Percentiles rank a stretch among this genome's conserved stretches.
These are phyloP conservation scores for Fusarium sp. DNA, from an alignment of 2,329 filamentous ascomycete genomes.

Conservation along the genomic window DNA sequence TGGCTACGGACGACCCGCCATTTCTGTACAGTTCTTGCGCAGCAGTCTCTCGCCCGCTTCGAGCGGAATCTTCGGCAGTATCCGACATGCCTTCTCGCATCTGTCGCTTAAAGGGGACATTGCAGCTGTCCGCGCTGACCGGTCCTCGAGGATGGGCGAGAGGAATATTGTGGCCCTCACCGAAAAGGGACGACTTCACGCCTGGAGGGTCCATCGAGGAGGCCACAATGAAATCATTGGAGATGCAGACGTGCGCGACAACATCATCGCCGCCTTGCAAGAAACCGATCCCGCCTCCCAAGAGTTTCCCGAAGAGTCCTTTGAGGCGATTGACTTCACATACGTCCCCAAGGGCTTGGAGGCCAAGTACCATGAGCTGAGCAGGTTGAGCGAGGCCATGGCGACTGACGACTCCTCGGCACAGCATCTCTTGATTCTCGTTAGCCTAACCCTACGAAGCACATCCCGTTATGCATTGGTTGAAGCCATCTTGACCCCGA, in stretches of 20 bases:
- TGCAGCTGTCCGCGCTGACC: slow-evolving; percentile 83
- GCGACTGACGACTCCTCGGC: slow-evolving; percentile 66
- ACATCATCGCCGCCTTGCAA: slow-evolving; percentile 75
- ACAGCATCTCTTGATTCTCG: slow-evolving; percentile 75
- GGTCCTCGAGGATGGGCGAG: slow-evolving; percentile 82
- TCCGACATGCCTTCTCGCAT: slow-evolving; percentile 82
- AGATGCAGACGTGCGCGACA: slow-evolving; percentile 79
- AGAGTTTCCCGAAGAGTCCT: slow-evolving; percentile 69
- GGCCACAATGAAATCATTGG: slow-evolving; percentile 84
- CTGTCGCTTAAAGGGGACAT: slow-evolving; percentile 82
- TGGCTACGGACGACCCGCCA: slow-evolving; percentile 85
- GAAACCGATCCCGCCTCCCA: slow-evolving; percentile 65
- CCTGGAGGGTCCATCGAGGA: slow-evolving; percentile 91
- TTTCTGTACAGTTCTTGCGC: slow-evolving; percentile 84
- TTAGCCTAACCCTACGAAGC: slow-evolving; percentile 68
- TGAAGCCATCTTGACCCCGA: slow-evolving; percentile 75
- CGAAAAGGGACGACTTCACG: slow-evolving; percentile 81
- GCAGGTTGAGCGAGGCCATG: slow-evolving; percentile 66
- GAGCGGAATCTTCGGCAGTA: slow-evolving; percentile 83
- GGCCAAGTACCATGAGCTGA: slow-evolving; percentile 65
- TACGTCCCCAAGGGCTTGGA: slow-evolving; percentile 73
- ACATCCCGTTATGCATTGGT: slow-evolving; percentile 80
- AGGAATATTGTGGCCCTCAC: slow-evolving; percentile 87
- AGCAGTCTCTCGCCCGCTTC: slow-evolving; percentile 69
- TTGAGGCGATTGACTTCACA: slow-evolving; percentile 86